A percentile compares a stretch with the other conserved stretches of the same genome.
Conservation (phyloP, 1,284 basidiomycete genomes). For the Entoloma clypeatum region DNA sequence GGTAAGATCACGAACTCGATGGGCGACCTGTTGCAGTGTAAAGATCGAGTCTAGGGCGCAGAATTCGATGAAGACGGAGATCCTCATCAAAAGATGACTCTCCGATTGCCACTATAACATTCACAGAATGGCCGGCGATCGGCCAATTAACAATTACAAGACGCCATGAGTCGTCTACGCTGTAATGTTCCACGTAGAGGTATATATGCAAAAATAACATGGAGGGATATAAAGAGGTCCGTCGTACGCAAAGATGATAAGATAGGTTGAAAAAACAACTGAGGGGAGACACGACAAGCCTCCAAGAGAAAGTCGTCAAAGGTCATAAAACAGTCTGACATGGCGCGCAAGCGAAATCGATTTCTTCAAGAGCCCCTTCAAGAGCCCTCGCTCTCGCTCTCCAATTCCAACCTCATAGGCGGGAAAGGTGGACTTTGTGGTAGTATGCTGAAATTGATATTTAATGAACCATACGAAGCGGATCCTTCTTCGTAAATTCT, state of each 20-base stretch:
- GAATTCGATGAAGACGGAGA: constrained; percentile 79
- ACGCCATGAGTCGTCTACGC: too few relatives aligned
- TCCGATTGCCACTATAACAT: constrained; percentile 42
- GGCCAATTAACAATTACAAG: too few relatives aligned
- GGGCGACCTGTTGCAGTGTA: constrained; percentile 9
- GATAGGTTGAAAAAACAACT: constrained; percentile 17
- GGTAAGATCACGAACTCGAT: constrained; percentile 37
- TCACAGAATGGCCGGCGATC: too few relatives aligned
- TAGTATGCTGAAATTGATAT: constrained; percentile 76
- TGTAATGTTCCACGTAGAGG: constrained; percentile 29
- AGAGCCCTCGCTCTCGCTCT: constrained; percentile 63
- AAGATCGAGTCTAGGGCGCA: constrained; percentile 49
- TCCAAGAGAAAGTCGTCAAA: constrained; percentile 12
- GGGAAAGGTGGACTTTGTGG: constrained; percentile 58
- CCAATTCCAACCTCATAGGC: constrained; percentile 55
- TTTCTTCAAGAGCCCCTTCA: constrained; percentile 45
- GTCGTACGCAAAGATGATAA: constrained; percentile 17
- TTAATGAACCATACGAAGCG: constrained; percentile 56
- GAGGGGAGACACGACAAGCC: constrained; percentile 7
- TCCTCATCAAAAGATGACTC: constrained; percentile 75
- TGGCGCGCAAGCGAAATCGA: constrained; percentile 32
- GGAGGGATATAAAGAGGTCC: constrained; percentile 15
- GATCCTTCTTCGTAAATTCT: constrained; percentile 81
- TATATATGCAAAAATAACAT: constrained; percentile 29
- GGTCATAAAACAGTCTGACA: constrained; percentile 23